Evolutionary conservation across 2,329 filamentous ascomycete species (phyloP).

Genomic region (Aspergillus fumigatus): DNA sequence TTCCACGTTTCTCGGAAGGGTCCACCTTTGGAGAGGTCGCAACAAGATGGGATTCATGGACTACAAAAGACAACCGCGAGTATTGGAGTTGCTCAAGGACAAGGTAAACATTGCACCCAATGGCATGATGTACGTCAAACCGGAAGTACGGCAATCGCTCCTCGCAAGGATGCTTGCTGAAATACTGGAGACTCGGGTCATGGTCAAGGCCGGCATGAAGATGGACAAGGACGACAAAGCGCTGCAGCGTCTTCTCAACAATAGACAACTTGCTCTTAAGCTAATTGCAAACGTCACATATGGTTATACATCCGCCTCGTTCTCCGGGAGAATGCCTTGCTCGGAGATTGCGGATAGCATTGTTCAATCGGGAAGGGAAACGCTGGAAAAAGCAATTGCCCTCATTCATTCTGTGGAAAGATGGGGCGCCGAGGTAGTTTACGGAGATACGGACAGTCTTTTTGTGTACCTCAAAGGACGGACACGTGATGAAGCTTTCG

Average conservation of each 20-base stretch:
- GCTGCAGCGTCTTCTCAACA: slow-evolving; percentile 83
- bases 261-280: slow-evolving; percentile 88
- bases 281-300: slow-evolving; percentile 98
- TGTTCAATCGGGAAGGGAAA: slow-evolving; percentile 92
- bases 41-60: slow-evolving; percentile 95
- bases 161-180: slow-evolving; percentile 95
- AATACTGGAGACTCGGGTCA: slow-evolving; percentile 90
- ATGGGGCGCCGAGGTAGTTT: slow-evolving; percentile 96
- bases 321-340: slow-evolving; percentile 96
- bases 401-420: slow-evolving; percentile 80
- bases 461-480: slow-evolving; percentile 87
- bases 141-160: slow-evolving; percentile 80
- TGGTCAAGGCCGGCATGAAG: slow-evolving; percentile 98
- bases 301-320: slow-evolving; percentile 93
- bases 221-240: slow-evolving; percentile 81
- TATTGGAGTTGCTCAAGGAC: slow-evolving; percentile 74
- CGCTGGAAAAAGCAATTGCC: slow-evolving; percentile 86
- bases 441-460: slow-evolving; percentile 93
- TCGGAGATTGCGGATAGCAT: slow-evolving; percentile 98
- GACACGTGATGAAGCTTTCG: slow-evolving; percentile 82
- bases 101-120: slow-evolving; percentile 92
- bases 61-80: slow-evolving; percentile 69
- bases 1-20: slow-evolving; percentile 86
- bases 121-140: slow-evolving; percentile 90
- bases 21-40: slow-evolving; percentile 79